Evolutionary conservation across 306 rosid genomes (phyloP).

Genomic region (Spatholobus suberectus): DNA sequence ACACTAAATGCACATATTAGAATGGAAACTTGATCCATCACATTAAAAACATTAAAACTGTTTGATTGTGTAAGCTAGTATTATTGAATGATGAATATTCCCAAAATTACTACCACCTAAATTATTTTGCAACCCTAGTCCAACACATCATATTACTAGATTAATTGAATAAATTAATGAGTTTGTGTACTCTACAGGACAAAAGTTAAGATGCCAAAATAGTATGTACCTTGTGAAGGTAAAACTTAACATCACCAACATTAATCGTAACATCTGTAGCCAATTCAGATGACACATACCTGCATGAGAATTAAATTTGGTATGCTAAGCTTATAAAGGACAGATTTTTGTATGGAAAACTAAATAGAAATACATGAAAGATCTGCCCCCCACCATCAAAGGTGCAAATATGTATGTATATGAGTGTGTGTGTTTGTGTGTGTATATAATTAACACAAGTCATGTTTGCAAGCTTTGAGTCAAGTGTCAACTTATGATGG

Average conservation of each 20-base stretch:
- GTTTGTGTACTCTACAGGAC: not conserved
- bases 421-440: no score
- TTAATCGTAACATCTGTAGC: slow-evolving; percentile 71
- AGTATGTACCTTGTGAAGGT: slow-evolving; percentile 81
- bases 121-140: not conserved
- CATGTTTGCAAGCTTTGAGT: not conserved
- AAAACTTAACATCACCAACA: slow-evolving; percentile 84
- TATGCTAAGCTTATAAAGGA: not conserved
- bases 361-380: not conserved
- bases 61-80: not conserved
- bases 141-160: not conserved
- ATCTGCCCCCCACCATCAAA: not conserved
- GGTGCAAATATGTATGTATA: not conserved
- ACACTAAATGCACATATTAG: slow-evolving; percentile 12
- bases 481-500: not conserved
- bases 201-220: slow-evolving; percentile 10
- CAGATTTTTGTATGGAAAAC: not conserved
- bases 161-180: not conserved
- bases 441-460: not conserved
- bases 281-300: slow-evolving; percentile 87
- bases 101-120: slow-evolving; percentile 18
- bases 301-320: slow-evolving; percentile 43
- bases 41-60: not conserved
- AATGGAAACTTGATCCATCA: not conserved
- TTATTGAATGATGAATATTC: not conserved